These are phyloP conservation scores for Bromus sterilis DNA, from an alignment of 176 grass and related monocot species.

Conservation along the genomic window DNA sequence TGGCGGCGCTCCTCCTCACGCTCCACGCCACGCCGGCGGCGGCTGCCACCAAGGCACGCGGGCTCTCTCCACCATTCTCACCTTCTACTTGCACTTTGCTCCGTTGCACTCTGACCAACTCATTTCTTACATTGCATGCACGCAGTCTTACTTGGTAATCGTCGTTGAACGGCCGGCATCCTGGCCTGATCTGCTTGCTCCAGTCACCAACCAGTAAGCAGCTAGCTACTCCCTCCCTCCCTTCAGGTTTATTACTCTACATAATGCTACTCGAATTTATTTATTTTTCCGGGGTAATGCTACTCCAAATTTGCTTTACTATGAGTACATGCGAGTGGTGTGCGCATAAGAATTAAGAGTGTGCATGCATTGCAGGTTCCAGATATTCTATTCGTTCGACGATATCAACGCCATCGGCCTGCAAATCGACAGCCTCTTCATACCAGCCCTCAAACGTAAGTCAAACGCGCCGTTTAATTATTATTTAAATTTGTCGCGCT, in stretches of 20 bases:
- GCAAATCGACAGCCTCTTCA: background rate
- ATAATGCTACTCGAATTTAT: background rate
- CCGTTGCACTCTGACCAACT: no score
- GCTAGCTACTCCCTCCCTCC: no score
- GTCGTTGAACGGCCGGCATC: background rate
- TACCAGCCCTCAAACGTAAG: background rate
- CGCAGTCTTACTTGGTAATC: conserved; percentile 7
- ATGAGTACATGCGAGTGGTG: no score
- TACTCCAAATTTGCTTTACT: background rate
- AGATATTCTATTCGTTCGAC: background rate
- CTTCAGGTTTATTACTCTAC: background rate
- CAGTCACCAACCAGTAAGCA: background rate
- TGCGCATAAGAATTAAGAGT: no score
- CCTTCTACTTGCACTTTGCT: no score
- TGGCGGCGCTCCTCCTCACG: no score
- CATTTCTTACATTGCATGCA: no score
- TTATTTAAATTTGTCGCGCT: background rate
- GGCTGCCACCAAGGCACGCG: no score
- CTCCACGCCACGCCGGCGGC: no score
- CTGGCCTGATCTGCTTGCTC: background rate
- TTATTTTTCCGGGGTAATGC: background rate
- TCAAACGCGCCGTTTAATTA: background rate
- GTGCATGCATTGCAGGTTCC: conserved; percentile 22
- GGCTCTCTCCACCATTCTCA: no score
- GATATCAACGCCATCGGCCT: background rate